These are phyloP conservation scores for Phytophthora macrochlamydospora DNA, from an alignment of 352 stramenopile species.

Conservation along the genomic window DNA sequence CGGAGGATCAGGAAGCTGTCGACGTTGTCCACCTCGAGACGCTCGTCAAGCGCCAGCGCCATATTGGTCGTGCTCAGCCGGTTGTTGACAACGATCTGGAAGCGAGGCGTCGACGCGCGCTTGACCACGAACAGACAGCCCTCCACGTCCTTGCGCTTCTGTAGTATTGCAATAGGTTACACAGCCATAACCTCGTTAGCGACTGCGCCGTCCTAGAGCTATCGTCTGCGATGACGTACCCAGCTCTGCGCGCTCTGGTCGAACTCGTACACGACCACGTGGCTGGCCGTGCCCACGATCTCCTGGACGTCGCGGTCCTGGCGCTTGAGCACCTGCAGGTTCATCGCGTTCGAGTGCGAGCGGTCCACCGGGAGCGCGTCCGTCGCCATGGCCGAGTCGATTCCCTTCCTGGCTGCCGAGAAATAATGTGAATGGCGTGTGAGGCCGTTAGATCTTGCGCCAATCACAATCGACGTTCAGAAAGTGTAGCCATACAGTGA, in stretches of 20 bases:
- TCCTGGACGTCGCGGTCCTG: constrained; percentile 81
- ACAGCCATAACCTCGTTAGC: constrained; percentile 14
- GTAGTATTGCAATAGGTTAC: constrained; percentile 4
- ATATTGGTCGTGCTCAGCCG: constrained; percentile 90
- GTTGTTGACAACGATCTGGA: constrained; percentile 91
- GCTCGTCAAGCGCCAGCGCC: constrained; percentile 71
- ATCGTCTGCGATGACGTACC: constrained; percentile 48
- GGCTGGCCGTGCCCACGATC: constrained; percentile 85
- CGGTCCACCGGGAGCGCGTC: constrained; percentile 69
- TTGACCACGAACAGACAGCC: constrained; percentile 88
- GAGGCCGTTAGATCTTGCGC: neutral
- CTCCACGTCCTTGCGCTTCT: constrained; percentile 90
- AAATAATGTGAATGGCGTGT: neutral
- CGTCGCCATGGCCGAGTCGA: constrained; percentile 31
- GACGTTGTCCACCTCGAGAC: constrained; percentile 81
- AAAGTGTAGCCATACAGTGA: constrained; percentile 2
- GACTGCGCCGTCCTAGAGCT: neutral
- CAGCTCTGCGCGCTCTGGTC: constrained; percentile 81
- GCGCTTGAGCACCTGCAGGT: constrained; percentile 86
- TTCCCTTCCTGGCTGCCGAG: neutral
- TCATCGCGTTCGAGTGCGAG: constrained; percentile 86
- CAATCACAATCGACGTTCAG: neutral
- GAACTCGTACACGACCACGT: constrained; percentile 91
- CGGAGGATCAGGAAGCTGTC: constrained; percentile 88
- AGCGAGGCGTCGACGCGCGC: constrained; percentile 72